Base-by-base conservation (phyloP, 169 alveolate genomes). In the Cystoisospora suis region DNA sequence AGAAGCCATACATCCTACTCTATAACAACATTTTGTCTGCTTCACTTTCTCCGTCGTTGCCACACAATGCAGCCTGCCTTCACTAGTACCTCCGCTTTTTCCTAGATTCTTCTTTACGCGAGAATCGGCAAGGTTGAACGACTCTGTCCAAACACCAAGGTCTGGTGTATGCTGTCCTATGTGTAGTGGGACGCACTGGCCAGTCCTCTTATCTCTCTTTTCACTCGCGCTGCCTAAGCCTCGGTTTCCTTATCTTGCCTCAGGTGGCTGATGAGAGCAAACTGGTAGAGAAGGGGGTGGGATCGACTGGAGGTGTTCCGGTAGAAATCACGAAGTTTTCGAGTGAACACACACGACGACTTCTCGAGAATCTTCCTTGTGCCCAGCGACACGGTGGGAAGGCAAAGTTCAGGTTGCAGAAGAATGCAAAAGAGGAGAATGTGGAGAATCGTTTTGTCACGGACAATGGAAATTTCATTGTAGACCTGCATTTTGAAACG, bases 261-360 rank as follows among this genome's bases (percentile, higher is more conserved):
- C 81, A 83, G 90, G 90, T 56, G 6, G 90, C 90, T 3, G 90
- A 83, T 58, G 81, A 42, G 27, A 44, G 80, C 40, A 83, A 83
- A 29, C 72, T 83, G 38, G 90, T 83, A 56, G 40, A 29, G 40
- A n/a, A 83, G 53, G 45, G 80, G 69, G 32, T 83, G 12, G 91
- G 91, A 20, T 45, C 86, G 27, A 87, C 91, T 0, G 91, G 91
- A 32, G 91, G 86, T 0, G 45, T 87, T 38, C 86, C 91, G 7
- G 75, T 87, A 0, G 91, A 87, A 45, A 75, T 87, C 42, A 77
- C 49, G 53, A 75, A 29, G 23, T 69, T 69, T 36, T 79, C 86
- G 5, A 45, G 69, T 5, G 7, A 27, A 58, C 56, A 79, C 59
- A 72, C 86, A 27, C 17, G 27, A 56, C 83, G 83, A 32, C 6